Conservation (phyloP, 805 yeast species). For the Jamesozyma jinghongensis region DNA sequence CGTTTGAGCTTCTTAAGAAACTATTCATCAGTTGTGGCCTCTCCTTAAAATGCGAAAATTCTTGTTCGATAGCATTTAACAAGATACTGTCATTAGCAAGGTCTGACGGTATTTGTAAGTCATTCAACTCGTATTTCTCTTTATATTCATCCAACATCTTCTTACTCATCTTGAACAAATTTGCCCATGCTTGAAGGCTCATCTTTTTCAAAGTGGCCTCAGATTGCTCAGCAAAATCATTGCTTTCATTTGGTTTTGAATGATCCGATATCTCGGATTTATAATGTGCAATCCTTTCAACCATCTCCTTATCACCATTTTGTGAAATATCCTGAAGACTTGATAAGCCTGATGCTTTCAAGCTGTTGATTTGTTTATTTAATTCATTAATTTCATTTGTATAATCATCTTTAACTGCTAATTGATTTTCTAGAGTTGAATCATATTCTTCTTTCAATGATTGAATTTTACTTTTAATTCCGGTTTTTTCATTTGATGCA, state of each 20-base stretch:
- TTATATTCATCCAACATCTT: slow-evolving; percentile 13
- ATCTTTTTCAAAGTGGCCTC: slow-evolving; percentile 6
- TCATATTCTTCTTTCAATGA: slow-evolving; percentile 9
- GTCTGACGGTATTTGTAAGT: background rate
- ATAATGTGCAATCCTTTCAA: background rate
- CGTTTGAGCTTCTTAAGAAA: background rate
- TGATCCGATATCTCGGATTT: background rate
- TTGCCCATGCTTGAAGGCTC: slow-evolving; percentile 14
- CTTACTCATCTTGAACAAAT: slow-evolving; percentile 13
- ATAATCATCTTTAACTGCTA: slow-evolving; percentile 18
- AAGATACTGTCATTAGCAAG: background rate
- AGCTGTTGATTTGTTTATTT: slow-evolving; percentile 1
- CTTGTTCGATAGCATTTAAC: background rate
- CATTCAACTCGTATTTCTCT: slow-evolving; percentile 9
- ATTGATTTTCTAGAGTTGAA: slow-evolving; percentile 20
- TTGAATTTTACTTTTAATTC: background rate
- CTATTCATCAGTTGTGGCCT: background rate
- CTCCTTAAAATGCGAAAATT: background rate
- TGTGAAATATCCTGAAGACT: slow-evolving; percentile 1
- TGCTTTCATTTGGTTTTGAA: background rate
- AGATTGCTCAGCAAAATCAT: background rate
- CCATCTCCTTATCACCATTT: background rate
- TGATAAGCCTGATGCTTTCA: background rate
- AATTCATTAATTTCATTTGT: slow-evolving; percentile 14
- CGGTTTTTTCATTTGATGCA: background rate